phyloP scores from a whole-genome alignment of 2,329 filamentous ascomycete species.

The Botrytis byssoidea region DNA sequence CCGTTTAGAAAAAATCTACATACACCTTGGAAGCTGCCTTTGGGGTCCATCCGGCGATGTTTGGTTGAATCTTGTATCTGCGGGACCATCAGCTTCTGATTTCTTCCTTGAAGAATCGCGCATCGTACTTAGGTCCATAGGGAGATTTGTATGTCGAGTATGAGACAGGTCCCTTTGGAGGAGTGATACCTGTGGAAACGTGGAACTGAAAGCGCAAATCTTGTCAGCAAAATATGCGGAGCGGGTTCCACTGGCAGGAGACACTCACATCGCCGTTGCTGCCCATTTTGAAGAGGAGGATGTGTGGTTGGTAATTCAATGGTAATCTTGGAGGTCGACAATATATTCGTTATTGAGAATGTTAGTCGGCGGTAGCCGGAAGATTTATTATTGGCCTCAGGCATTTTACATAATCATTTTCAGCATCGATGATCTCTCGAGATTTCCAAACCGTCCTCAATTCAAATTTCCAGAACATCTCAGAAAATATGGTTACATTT shows the following conservation, averaged over 20 bases:
- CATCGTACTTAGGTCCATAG: conserved; percentile 63
- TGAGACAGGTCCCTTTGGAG: conserved; percentile 17
- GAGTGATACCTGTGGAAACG: conserved; percentile 28
- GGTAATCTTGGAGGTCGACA: conserved; percentile 14
- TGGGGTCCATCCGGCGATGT: conserved; percentile 53
- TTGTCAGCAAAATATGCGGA: not conserved
- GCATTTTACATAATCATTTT: not conserved
- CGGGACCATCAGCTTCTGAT: conserved; percentile 22
- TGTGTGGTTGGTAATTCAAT: conserved; percentile 8
- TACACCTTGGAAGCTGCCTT: conserved; percentile 52
- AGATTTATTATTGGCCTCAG: conserved; percentile 9
- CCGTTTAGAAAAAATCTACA: conserved; percentile 24
- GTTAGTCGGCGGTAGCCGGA: conserved; percentile 20
- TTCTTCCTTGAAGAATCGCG: not conserved
- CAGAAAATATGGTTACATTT: not conserved
- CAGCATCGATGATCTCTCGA: not conserved
- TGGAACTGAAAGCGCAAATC: conserved; percentile 25
- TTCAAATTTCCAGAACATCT: not conserved
- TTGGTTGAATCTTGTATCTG: conserved; percentile 60
- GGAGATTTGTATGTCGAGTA: conserved; percentile 55
- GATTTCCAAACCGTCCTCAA: not conserved
- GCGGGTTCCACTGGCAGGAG: not conserved
- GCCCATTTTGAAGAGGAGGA: conserved; percentile 16
- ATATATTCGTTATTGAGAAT: conserved; percentile 19
- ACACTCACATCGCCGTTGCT: conserved; percentile 14